phyloP scores from a whole-genome alignment of 2,329 filamentous ascomycete genomes.

The Alternaria ethzedia region DNA sequence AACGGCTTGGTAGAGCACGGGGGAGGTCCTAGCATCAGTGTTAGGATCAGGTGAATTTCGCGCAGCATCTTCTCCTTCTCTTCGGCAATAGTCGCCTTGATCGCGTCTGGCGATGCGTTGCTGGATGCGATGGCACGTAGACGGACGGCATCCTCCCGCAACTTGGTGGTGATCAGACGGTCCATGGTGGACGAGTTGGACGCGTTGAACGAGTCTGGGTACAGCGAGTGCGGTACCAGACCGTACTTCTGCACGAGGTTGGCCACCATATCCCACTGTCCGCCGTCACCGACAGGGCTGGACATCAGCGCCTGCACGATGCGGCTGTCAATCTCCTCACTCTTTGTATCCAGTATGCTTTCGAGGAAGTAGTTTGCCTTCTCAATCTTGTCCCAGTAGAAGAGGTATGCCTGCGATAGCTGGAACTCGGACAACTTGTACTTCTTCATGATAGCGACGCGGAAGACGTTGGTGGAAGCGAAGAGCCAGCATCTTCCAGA shows the following conservation, averaged over 20 bases:
- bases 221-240: slow-evolving; percentile 80
- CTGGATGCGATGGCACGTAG: slow-evolving; percentile 65
- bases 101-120: slow-evolving; percentile 43
- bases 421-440: slow-evolving; percentile 80
- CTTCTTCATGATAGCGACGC: slow-evolving; percentile 84
- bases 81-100: slow-evolving; percentile 52
- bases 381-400: slow-evolving; percentile 94
- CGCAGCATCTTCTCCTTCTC: slow-evolving; percentile 77
- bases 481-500: slow-evolving; percentile 93
- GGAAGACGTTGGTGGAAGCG: slow-evolving; percentile 88
- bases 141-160: slow-evolving; percentile 81
- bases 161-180: slow-evolving; percentile 77
- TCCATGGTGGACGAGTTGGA: slow-evolving; percentile 74
- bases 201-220: slow-evolving; percentile 83
- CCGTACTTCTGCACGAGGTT: slow-evolving; percentile 89
- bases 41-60: slow-evolving; percentile 82
- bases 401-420: slow-evolving; percentile 85
- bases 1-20: slow-evolving; percentile 74
- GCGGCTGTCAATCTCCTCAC: slow-evolving; percentile 73
- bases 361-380: slow-evolving; percentile 91
- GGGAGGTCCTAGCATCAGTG: slow-evolving; percentile 80
- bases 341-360: slow-evolving; percentile 76
- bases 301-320: slow-evolving; percentile 73
- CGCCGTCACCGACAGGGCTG: slow-evolving; percentile 77
- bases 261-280: slow-evolving; percentile 91